phyloP scores from a whole-genome alignment of 1,284 basidiomycete genomes.

The Ceratobasidium sp. region DNA sequence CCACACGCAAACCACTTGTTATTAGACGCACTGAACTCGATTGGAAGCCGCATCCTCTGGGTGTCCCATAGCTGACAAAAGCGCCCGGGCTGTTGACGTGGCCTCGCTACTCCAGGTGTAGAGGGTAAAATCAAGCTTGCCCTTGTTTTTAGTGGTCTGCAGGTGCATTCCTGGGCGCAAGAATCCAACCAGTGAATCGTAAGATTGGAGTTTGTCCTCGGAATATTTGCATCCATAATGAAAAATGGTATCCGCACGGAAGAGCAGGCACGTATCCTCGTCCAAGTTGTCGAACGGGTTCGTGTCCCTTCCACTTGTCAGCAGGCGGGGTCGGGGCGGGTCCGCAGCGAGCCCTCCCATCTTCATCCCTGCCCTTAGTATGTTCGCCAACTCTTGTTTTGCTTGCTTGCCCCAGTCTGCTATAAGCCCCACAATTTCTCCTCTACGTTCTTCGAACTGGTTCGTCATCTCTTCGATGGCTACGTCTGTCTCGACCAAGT shows the following conservation, averaged over 20 bases:
- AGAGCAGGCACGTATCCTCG: conserved; percentile 11
- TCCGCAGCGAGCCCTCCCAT: not conserved
- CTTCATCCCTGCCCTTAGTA: not conserved
- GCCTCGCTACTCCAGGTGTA: not conserved
- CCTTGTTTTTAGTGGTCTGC: not conserved
- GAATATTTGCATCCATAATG: not conserved
- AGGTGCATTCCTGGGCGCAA: not conserved
- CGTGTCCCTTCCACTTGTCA: not conserved
- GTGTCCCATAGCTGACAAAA: not conserved
- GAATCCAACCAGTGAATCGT: conserved; percentile 4
- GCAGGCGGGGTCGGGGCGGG: not conserved
- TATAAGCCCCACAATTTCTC: not conserved
- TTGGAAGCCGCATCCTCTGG: not conserved
- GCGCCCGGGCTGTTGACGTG: not conserved
- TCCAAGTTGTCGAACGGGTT: conserved; percentile 1
- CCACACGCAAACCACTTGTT: conserved; percentile 3
- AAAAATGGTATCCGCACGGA: conserved; percentile 4
- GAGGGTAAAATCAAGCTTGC: not conserved
- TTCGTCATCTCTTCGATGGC: not conserved
- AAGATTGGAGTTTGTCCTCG: not conserved
- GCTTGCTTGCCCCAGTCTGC: not conserved
- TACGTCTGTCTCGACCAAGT: not conserved
- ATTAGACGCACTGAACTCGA: not conserved
- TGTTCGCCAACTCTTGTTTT: not conserved
- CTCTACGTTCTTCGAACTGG: not conserved